Percentiles rank a stretch among this genome's conserved stretches.
Evolutionary conservation across 2,329 filamentous ascomycete genomes (phyloP).

Genomic region (Neofusicoccum laricinum): DNA sequence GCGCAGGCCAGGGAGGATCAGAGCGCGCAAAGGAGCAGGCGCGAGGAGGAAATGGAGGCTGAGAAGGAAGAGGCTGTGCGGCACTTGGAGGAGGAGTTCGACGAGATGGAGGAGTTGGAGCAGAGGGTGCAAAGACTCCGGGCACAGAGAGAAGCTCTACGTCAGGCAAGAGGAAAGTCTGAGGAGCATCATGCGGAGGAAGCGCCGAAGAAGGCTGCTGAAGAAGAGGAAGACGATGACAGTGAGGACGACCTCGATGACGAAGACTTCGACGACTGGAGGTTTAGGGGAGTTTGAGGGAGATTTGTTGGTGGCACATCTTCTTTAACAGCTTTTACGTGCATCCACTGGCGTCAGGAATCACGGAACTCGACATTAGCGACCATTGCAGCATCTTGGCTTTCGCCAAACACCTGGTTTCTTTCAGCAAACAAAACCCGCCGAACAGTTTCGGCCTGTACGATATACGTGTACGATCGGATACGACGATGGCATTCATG

Average conservation of each 20-base stretch:
- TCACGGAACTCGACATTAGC: background rate
- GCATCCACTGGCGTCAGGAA: background rate
- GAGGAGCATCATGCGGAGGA: conserved; percentile 15
- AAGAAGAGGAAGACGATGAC: conserved; percentile 24
- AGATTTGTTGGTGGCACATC: background rate
- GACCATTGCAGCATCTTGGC: background rate
- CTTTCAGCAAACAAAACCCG: background rate
- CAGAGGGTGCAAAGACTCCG: conserved; percentile 44
- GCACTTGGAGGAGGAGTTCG: conserved; percentile 47
- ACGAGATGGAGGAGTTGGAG: conserved; percentile 50
- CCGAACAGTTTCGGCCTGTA: background rate
- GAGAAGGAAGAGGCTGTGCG: conserved; percentile 48
- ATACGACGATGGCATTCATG: background rate
- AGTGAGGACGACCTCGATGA: conserved; percentile 36
- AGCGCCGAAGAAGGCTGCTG: conserved; percentile 14
- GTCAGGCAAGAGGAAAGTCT: conserved; percentile 23
- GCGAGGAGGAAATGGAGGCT: conserved; percentile 46
- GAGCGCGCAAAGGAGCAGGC: conserved; percentile 37
- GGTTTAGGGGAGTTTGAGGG: conserved; percentile 32
- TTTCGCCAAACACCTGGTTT: background rate
- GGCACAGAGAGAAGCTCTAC: conserved; percentile 45
- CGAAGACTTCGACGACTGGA: conserved; percentile 33
- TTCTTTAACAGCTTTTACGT: background rate
- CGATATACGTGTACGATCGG: background rate
- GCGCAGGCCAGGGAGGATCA: conserved; percentile 45